A percentile compares a stretch with the other conserved stretches of the same genome.
Conservation (phyloP, 208 protist genomes). For the Wallacemonas sp. region DNA sequence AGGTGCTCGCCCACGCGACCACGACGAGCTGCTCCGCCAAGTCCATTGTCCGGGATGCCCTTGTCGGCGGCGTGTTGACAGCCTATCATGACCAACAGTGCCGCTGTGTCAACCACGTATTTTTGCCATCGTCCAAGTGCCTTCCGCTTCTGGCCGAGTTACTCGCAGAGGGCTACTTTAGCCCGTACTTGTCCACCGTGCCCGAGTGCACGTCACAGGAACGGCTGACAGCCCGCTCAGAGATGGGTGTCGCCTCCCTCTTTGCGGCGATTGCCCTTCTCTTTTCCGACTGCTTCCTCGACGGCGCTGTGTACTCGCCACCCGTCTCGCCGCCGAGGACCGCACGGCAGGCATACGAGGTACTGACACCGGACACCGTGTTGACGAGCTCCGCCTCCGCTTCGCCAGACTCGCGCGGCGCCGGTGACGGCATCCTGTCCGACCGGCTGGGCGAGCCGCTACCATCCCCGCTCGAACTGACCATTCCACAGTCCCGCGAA, state of each 20-base stretch:
- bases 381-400: too few relatives aligned
- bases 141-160: conserved; percentile 42
- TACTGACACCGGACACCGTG: too few relatives aligned
- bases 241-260: conserved; percentile 52
- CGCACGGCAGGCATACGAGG: neutral
- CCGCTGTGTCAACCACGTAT: conserved; percentile 18
- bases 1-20: conserved; percentile 60
- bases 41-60: conserved; percentile 54
- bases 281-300: conserved; percentile 75
- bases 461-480: neutral
- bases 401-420: too few relatives aligned
- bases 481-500: neutral
- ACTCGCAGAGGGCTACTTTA: conserved; percentile 66
- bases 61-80: conserved; percentile 63
- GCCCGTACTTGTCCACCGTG: conserved; percentile 42
- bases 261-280: conserved; percentile 62
- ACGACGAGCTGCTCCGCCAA: conserved; percentile 35
- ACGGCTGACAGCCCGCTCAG: conserved; percentile 25
- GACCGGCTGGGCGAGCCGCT: neutral
- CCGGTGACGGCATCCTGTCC: neutral
- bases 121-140: conserved; percentile 66
- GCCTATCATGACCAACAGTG: conserved; percentile 37
- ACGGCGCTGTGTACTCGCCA: conserved; percentile 11
- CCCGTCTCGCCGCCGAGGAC: neutral
- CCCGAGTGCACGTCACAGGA: conserved; percentile 1